Percentiles rank a stretch among this genome's conserved stretches.
Evolutionary conservation across 2,329 filamentous ascomycete species (phyloP).

Genomic region (Kalaharituber pfeilii): DNA sequence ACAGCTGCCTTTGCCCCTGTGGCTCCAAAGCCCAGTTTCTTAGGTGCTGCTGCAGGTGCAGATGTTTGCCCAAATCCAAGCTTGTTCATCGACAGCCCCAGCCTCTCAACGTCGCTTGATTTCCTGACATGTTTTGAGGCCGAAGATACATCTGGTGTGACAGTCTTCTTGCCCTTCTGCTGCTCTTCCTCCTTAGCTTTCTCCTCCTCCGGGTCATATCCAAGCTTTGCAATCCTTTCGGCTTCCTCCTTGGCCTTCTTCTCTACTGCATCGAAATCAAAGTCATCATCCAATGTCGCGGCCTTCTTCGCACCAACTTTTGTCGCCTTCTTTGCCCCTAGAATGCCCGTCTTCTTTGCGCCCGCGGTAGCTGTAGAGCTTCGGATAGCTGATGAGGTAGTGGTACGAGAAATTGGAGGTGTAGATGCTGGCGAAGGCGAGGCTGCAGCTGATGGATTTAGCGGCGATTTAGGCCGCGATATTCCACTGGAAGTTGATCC

Average conservation of each 20-base stretch:
- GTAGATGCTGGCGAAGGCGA: slow-evolving; percentile 36
- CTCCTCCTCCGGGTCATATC: slow-evolving; percentile 70
- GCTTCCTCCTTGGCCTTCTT: slow-evolving; percentile 95
- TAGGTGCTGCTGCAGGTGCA: slow-evolving; percentile 43
- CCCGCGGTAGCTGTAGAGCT: slow-evolving; percentile 47
- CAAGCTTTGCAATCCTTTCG: slow-evolving; percentile 84
- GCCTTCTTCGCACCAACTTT: slow-evolving; percentile 93
- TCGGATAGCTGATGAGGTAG: slow-evolving; percentile 62
- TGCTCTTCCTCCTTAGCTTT: slow-evolving; percentile 29
- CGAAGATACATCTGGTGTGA: slow-evolving; percentile 49
- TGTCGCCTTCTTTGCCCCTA: slow-evolving; percentile 62
- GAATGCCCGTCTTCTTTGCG: slow-evolving; percentile 67
- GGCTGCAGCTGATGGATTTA: slow-evolving; percentile 41
- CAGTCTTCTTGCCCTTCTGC: slow-evolving; percentile 25
- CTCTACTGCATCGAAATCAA: slow-evolving; percentile 96
- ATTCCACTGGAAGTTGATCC: slow-evolving; percentile 45
- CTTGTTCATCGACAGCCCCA: slow-evolving; percentile 74
- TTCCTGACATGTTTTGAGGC: slow-evolving; percentile 38
- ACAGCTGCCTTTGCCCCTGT: slow-evolving; percentile 46
- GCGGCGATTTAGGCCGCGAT: slow-evolving; percentile 67
- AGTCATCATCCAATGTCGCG: slow-evolving; percentile 37
- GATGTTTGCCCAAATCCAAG: slow-evolving; percentile 80
- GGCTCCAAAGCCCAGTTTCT: slow-evolving; percentile 69
- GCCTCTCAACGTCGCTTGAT: slow-evolving; percentile 64
- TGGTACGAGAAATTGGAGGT: slow-evolving; percentile 59